Conservation (phyloP, 305 asterid species). For the Fraxinus greggii region DNA sequence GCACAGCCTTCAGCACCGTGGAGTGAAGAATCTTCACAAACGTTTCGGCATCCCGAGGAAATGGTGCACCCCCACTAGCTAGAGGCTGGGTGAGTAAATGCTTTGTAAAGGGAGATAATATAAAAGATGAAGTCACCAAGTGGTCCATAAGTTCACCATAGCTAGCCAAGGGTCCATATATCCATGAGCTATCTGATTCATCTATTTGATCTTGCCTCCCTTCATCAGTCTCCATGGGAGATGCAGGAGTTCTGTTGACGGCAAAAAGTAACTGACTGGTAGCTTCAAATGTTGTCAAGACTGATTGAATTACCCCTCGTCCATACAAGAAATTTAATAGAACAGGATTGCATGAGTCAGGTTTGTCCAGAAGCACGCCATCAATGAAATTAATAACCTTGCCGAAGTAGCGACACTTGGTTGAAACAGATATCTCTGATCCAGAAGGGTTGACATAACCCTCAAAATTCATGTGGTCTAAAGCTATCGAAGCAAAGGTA, state of each 20-base stretch:
- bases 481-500: constrained; percentile 66
- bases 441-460: constrained; percentile 55
- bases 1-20: constrained; percentile 80
- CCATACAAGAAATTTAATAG: constrained; percentile 83
- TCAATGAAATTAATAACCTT: constrained; percentile 87
- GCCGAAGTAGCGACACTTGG: constrained; percentile 88
- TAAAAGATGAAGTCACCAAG: constrained; percentile 83
- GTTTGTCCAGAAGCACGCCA: constrained; percentile 77
- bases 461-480: constrained; percentile 74
- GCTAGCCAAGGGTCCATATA: constrained; percentile 86
- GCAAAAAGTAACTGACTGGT: constrained; percentile 84
- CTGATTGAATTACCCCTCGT: constrained; percentile 71
- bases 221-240: constrained; percentile 99
- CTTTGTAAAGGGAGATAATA: constrained; percentile 83
- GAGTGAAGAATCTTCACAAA: constrained; percentile 91
- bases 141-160: constrained; percentile 95
- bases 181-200: constrained; percentile 59
- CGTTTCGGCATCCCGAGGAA: constrained; percentile 89
- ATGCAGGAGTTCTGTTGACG: constrained; percentile 72
- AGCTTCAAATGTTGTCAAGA: constrained; percentile 91
- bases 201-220: constrained; percentile 67
- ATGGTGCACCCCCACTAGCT: constrained; percentile 69
- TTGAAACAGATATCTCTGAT: constrained; percentile 67
- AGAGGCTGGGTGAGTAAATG: constrained; percentile 90
- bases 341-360: constrained; percentile 86